Evolutionary conservation across 805 yeast species (phyloP), one percentile per base, ranked within the genome.

Genomic region (Schwanniomyces vanrijiae): DNA sequence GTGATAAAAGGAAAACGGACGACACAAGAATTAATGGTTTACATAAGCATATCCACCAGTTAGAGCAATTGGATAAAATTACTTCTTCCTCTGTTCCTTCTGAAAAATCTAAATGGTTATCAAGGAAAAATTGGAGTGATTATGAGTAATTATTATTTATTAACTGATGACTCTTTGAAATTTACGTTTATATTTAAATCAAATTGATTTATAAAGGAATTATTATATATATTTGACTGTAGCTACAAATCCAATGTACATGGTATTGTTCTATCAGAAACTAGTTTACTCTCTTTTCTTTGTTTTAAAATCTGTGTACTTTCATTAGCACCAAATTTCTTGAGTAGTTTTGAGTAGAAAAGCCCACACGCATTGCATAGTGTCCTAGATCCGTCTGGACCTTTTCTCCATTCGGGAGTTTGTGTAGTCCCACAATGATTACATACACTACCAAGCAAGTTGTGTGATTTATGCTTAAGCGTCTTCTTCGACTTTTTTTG

Each of bases 401-500:
- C 94, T 40, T 85, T 76, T 45, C 95, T 69, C 95, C 96, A 88
- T 62, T 88, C 94, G 0, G 94, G 94, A 0, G 95, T 86, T 40
- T 78, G 80, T 6, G 60, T 65, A 4, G 76, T 71, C n/a, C 73
- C 75, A 56, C 88, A 83, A 48, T 78, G 75, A 37, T 22, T 39
- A 46, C 57, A 52, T 16, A 7, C 28, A 6, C 18, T n/a, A 10
- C 24, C 21, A 13, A 37, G 25, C 3, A 8, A 18, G 14, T 18
- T 31, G 8, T 14, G 35, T 31, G 33, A 28, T 6, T 28, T 28
- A 11, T 8, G 33, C 14, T 40, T 40, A 5, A 16, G 13, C n/a
- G 9, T 18, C 33, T 25, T 33, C 26, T 26, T 43, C 11, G 20
- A 18, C 2, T 31, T 31, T 11, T 31, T 31, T 16, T 31, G 35